A percentile compares a stretch with the other conserved stretches of the same genome.
These are phyloP conservation scores for Handroanthus guayacan DNA, from an alignment of 257 asterid species.

Conservation along the genomic window DNA sequence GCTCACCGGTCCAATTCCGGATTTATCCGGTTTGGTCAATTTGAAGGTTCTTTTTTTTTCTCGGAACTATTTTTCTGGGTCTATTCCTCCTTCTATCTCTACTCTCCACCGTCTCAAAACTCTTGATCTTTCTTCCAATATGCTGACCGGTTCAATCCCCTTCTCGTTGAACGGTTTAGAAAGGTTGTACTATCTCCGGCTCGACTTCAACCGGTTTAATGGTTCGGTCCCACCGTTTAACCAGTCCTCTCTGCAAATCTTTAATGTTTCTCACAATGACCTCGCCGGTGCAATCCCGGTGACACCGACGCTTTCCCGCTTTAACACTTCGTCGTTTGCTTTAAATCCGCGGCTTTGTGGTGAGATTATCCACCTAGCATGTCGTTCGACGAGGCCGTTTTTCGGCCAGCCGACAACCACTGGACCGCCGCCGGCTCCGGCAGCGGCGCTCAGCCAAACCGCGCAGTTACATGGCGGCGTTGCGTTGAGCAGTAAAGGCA, in stretches of 20 bases:
- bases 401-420: conserved; percentile 45
- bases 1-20: conserved; percentile 83
- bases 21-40: conserved; percentile 61
- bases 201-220: conserved; percentile 80
- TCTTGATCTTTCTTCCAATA: conserved; percentile 75
- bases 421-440: conserved; percentile 41
- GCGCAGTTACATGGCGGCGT: conserved; percentile 40
- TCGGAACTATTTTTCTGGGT: conserved; percentile 66
- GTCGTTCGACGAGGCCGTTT: conserved; percentile 61
- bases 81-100: conserved; percentile 66
- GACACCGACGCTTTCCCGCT: conserved; percentile 63
- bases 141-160: conserved; percentile 68
- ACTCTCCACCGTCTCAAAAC: conserved; percentile 80
- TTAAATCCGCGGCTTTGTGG: conserved; percentile 79
- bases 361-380: conserved; percentile 63
- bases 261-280: conserved; percentile 73
- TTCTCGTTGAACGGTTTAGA: conserved; percentile 48
- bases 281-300: conserved; percentile 82
- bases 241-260: conserved; percentile 59
- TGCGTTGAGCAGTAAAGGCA: background rate
- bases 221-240: conserved; percentile 87
- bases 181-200: conserved; percentile 70
- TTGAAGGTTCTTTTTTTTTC: conserved; percentile 70
- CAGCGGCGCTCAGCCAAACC: conserved; percentile 48
- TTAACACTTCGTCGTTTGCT: conserved; percentile 59